phyloP scores from a whole-genome alignment of 2,329 filamentous ascomycete species.

The Fusarium napiforme region DNA sequence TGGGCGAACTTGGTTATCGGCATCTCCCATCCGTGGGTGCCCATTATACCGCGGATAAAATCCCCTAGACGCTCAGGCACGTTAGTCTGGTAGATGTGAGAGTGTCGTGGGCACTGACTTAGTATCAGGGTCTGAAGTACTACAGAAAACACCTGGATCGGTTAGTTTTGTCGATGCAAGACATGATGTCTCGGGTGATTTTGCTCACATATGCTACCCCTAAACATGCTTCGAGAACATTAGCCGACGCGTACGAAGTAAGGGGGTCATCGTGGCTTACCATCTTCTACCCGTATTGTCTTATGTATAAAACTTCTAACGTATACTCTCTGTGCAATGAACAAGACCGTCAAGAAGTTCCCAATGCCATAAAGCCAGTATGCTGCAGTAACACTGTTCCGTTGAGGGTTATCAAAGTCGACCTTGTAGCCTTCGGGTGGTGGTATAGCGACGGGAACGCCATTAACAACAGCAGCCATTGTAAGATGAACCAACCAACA shows the following conservation, averaged over 20 bases:
- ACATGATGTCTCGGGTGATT: neutral
- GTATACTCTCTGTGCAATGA: constrained; percentile 43
- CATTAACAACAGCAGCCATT: constrained; percentile 37
- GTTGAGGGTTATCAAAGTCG: constrained; percentile 45
- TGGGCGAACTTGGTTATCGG: constrained; percentile 12
- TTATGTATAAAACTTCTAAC: constrained; percentile 21
- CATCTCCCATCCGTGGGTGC: constrained; percentile 32
- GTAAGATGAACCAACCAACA: neutral
- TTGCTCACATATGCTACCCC: constrained; percentile 14
- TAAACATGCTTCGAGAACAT: neutral
- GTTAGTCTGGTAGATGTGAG: neutral
- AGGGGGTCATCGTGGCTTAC: neutral
- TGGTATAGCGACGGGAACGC: constrained; percentile 37
- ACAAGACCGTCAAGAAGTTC: constrained; percentile 10
- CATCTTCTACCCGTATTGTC: constrained; percentile 10
- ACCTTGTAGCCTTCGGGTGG: constrained; percentile 46
- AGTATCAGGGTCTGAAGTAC: constrained; percentile 20
- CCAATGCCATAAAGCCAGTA: constrained; percentile 42
- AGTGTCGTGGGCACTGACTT: neutral
- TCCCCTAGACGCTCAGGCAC: neutral
- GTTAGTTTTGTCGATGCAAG: neutral
- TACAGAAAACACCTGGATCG: constrained; percentile 11
- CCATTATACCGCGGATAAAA: constrained; percentile 20
- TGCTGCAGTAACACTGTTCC: constrained; percentile 15
- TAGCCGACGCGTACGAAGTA: neutral